phyloP scores from a whole-genome alignment of 1,284 basidiomycete species.

The Ganoderma meredithae region DNA sequence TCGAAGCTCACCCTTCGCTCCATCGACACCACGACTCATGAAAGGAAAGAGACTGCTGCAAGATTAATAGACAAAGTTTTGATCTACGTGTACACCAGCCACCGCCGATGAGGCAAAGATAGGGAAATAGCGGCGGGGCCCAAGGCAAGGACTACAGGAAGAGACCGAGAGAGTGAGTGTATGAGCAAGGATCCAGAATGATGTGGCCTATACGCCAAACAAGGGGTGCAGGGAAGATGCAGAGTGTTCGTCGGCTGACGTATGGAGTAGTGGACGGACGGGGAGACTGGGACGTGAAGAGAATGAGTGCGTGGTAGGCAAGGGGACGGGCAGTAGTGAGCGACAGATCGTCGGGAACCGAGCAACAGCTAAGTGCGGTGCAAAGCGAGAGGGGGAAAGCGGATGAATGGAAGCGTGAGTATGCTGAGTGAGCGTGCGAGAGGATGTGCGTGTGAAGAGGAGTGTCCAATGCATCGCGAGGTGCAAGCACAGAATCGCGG shows the following conservation, averaged over 20 bases:
- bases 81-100: slow-evolving; percentile 31
- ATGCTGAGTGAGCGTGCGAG: not conserved
- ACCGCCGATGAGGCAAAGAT: slow-evolving; percentile 14
- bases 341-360: not conserved
- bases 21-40: not conserved
- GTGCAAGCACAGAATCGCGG: not conserved
- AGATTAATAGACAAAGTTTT: slow-evolving; percentile 27
- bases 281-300: slow-evolving; percentile 5
- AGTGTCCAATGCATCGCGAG: not conserved
- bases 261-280: not conserved
- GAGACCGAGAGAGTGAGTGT: slow-evolving; percentile 8
- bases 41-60: not conserved
- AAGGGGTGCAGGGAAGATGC: not conserved
- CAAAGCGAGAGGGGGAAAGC: slow-evolving; percentile 1
- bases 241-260: slow-evolving; percentile 8
- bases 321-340: slow-evolving; percentile 11
- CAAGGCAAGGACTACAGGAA: slow-evolving; percentile 24
- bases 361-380: slow-evolving; percentile 7
- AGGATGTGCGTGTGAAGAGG: not conserved
- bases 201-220: not conserved
- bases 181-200: slow-evolving; percentile 10
- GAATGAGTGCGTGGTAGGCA: not conserved
- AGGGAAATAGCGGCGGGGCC: slow-evolving; percentile 21
- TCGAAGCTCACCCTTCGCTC: too few relatives aligned
- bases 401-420: slow-evolving; percentile 7